phyloP scores from a whole-genome alignment of 306 rosid species.

The Vigna reflexopilosa region DNA sequence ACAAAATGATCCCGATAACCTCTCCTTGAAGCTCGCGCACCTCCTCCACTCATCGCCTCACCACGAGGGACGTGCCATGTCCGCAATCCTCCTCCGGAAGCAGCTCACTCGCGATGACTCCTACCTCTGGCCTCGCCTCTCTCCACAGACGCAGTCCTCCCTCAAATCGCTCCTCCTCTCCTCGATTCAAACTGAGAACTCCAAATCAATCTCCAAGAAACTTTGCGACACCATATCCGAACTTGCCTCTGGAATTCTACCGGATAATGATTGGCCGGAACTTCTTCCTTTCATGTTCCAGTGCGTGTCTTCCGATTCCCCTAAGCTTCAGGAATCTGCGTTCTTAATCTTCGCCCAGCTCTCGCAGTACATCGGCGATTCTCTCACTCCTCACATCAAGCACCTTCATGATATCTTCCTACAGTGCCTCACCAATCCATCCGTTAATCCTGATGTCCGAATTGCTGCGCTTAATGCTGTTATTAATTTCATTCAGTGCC shows the following conservation, averaged over 20 bases:
- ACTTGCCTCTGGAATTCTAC: slow-evolving; percentile 91
- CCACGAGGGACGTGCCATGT: slow-evolving; percentile 89
- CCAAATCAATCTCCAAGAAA: slow-evolving; percentile 82
- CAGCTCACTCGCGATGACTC: slow-evolving; percentile 94
- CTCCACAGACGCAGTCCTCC: slow-evolving; percentile 62
- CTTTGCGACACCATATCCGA: slow-evolving; percentile 91
- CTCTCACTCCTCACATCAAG: slow-evolving; percentile 77
- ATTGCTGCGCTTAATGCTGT: slow-evolving; percentile 92
- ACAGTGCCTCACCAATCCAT: slow-evolving; percentile 64
- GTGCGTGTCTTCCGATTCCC: slow-evolving; percentile 83
- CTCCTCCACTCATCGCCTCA: slow-evolving; percentile 79
- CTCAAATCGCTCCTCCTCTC: slow-evolving; percentile 83
- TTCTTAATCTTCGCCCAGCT: slow-evolving; percentile 89
- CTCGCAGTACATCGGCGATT: slow-evolving; percentile 91
- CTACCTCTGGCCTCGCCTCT: slow-evolving; percentile 87
- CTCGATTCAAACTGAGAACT: slow-evolving; percentile 72
- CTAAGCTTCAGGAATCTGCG: slow-evolving; percentile 85
- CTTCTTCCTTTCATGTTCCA: slow-evolving; percentile 88
- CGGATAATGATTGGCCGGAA: slow-evolving; percentile 92
- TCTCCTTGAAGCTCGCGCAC: slow-evolving; percentile 82
- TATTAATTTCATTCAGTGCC: slow-evolving; percentile 90
- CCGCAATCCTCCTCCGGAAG: slow-evolving; percentile 94
- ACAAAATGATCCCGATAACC: slow-evolving; percentile 87
- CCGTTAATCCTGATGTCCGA: slow-evolving; percentile 70
- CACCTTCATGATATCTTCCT: slow-evolving; percentile 79